Percentiles rank a stretch among this genome's conserved stretches.
Conservation (phyloP, 2,329 filamentous ascomycete genomes). For the Tolypocladium amazonense region DNA sequence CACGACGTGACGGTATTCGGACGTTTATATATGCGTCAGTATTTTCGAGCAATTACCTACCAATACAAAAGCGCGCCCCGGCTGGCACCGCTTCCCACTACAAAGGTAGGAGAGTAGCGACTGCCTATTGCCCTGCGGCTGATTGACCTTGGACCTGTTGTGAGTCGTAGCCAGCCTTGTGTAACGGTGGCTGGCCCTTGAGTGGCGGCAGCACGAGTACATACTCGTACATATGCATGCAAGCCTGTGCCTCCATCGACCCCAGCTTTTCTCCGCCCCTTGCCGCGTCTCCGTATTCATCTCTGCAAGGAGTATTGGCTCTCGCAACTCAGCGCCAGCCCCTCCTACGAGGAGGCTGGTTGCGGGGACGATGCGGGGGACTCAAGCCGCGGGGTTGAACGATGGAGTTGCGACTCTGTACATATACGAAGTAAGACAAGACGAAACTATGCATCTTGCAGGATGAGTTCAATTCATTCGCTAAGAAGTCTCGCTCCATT, state of each 20-base stretch:
- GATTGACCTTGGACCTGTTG: background rate
- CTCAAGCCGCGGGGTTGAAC: background rate
- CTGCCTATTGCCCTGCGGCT: background rate
- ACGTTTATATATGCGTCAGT: no score
- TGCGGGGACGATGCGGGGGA: background rate
- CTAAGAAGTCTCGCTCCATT: background rate
- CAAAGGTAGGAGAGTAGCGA: no score
- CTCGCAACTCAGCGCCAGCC: background rate
- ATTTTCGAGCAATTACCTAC: no score
- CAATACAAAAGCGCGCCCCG: no score
- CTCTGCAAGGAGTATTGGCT: background rate
- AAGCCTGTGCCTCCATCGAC: no score
- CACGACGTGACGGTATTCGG: no score
- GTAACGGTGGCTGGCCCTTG: background rate
- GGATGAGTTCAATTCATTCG: background rate
- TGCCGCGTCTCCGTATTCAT: background rate
- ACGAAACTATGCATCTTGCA: background rate
- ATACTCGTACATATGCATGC: no score
- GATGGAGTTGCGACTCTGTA: background rate
- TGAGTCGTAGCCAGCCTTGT: background rate
- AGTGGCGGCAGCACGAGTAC: background rate
- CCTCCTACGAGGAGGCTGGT: background rate
- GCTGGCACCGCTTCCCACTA: no score
- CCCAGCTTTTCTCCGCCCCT: no score
- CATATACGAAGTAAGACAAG: background rate